These are phyloP conservation scores for Piper longum DNA, from an alignment of 164 flowering plant species.

Conservation along the genomic window DNA sequence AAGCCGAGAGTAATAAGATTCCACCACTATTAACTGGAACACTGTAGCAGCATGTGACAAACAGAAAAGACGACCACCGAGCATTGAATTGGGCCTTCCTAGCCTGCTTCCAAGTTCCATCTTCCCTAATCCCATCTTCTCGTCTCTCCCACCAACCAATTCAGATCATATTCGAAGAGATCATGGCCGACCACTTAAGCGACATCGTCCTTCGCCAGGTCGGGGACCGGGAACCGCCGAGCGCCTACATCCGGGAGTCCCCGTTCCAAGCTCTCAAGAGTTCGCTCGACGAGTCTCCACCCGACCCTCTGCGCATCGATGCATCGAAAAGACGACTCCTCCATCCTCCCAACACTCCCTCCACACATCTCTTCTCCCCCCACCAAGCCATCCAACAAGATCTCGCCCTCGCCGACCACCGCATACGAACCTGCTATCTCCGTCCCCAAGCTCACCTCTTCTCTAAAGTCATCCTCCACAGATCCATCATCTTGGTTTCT, in stretches of 20 bases:
- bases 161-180: too few species aligned
- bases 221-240: too few species aligned
- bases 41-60: too few species aligned
- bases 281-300: not conserved
- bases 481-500: not conserved
- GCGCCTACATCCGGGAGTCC: not conserved
- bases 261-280: not conserved
- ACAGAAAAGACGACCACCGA: too few species aligned
- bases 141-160: too few species aligned
- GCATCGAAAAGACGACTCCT: not conserved
- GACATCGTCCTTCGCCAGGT: too few species aligned
- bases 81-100: too few species aligned
- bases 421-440: not conserved
- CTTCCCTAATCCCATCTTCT: too few species aligned
- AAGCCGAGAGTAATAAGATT: too few species aligned
- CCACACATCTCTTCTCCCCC: not conserved
- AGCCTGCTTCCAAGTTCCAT: too few species aligned
- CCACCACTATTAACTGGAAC: too few species aligned
- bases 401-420: not conserved
- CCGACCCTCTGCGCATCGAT: not conserved
- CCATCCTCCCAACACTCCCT: not conserved
- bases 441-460: not conserved
- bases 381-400: not conserved
- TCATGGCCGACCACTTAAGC: too few species aligned
- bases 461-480: not conserved